Conservation (phyloP, 305 asterid species). For the Fraxinus platypoda region DNA sequence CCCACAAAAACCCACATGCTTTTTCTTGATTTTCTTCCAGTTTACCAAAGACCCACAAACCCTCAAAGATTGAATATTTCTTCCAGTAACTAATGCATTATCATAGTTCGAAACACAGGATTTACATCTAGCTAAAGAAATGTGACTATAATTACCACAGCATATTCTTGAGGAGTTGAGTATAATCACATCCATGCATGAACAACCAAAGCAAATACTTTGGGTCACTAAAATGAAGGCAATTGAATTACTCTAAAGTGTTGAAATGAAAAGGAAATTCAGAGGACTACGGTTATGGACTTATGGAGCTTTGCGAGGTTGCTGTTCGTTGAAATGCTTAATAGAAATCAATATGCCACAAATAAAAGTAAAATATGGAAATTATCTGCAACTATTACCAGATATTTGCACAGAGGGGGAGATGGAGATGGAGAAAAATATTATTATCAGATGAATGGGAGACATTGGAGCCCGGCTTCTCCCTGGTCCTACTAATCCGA, state of each 20-base stretch:
- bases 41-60: slow-evolving; percentile 34
- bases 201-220: neutral
- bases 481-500: slow-evolving; percentile 5
- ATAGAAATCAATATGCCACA: slow-evolving; percentile 18
- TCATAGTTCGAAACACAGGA: slow-evolving; percentile 29
- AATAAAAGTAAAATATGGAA: neutral
- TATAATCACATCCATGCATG: slow-evolving; percentile 53
- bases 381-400: neutral
- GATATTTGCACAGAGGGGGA: slow-evolving; percentile 28
- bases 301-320: slow-evolving; percentile 22
- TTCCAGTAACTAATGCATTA: slow-evolving; percentile 33
- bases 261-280: slow-evolving; percentile 6
- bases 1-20: slow-evolving; percentile 34
- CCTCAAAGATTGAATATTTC: slow-evolving; percentile 35
- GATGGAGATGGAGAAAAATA: neutral
- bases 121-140: slow-evolving; percentile 30
- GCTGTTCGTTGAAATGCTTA: slow-evolving; percentile 39
- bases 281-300: slow-evolving; percentile 1
- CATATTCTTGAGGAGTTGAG: slow-evolving; percentile 47
- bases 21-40: slow-evolving; percentile 50
- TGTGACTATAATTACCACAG: slow-evolving; percentile 39
- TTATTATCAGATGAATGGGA: slow-evolving; percentile 13
- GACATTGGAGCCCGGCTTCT: slow-evolving; percentile 20
- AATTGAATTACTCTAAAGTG: slow-evolving; percentile 9
- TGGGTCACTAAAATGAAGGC: neutral